Base-by-base conservation (phyloP, 306 rosid genomes). In the Mimosa pudica region DNA sequence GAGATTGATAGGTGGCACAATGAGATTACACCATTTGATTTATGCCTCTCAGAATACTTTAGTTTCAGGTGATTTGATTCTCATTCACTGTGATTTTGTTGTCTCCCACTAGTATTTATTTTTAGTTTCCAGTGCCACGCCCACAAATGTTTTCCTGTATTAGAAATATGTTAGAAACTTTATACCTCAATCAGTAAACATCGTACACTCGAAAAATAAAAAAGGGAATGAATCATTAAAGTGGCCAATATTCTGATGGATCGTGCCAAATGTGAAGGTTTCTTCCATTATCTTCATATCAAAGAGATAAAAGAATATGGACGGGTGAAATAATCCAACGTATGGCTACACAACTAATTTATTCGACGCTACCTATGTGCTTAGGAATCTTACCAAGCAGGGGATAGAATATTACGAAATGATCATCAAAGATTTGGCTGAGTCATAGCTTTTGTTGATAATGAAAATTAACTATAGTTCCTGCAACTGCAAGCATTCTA, bases 101-200 rank as follows among this genome's bases (percentile, higher is more conserved):
- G 84, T 84, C 80, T 77, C 81, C 89, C 86, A 84, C 85, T 86
- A 47, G 48, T 41, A n/a, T 11, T 45, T 60, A 46, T 35, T 46
- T 46, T 64, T 55, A 79, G 61, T 61, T 24, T 24, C 1, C 30
- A 24, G 30, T 60, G 70, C 10, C 78, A 62, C 45, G 17, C 3
- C 49, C 55, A 73, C 5, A 42, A 60, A 51, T 60, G 77, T 46
- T 77, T 84, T 69, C 74, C 67, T 0, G 6, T 12, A 48, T 55
- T 35, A 52, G 71, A 45, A 74, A 57, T 32, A 45, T 58, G 12
- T 12, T 33, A 55, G 75, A 12, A 51, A 4, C 6, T 9, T 10
- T 48, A 70, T 36, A 70, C 48, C 75, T 69, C 36, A 73, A 80
- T 60, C 64, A 73, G 36, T 74, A 70, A 64, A 73, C 68, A 57